Conservation (phyloP, 2,329 filamentous ascomycete species). For the Pseudogymnoascus sp. region DNA sequence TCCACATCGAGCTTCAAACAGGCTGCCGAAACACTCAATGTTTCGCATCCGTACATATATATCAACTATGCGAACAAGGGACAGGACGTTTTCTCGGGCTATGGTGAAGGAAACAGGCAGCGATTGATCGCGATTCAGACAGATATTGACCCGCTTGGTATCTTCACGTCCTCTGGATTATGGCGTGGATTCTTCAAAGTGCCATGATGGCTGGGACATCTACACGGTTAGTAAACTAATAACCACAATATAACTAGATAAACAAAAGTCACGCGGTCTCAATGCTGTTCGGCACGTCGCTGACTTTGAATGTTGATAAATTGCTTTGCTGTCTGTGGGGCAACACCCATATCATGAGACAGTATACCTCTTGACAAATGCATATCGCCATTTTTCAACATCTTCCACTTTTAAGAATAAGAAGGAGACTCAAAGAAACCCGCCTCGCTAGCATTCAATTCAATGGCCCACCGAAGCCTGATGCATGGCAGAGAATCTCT, state of each 20-base stretch:
- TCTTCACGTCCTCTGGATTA: slow-evolving; percentile 12
- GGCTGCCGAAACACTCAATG: not conserved
- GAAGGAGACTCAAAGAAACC: not conserved
- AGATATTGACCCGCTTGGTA: slow-evolving; percentile 8
- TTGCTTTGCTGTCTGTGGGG: not conserved
- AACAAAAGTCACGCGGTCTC: not conserved
- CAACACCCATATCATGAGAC: not conserved
- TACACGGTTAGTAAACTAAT: not conserved
- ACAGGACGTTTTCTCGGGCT: slow-evolving; percentile 11
- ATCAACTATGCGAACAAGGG: slow-evolving; percentile 11
- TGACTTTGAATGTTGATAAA: not conserved
- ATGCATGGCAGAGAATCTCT: not conserved
- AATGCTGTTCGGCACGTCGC: not conserved
- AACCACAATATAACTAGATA: not conserved
- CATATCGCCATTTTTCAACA: not conserved
- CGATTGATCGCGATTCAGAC: slow-evolving; percentile 10
- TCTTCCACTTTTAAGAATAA: not conserved
- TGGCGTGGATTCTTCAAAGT: slow-evolving; percentile 9
- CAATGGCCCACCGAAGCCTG: not conserved
- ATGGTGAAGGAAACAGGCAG: slow-evolving; percentile 10
- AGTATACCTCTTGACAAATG: not conserved
- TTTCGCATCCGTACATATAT: slow-evolving; percentile 11
- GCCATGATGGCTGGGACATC: not conserved
- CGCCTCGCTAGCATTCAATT: not conserved
- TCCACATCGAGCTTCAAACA: not conserved